phyloP scores from a whole-genome alignment of 106 monocot species.

The Platanthera guangdongensis region DNA sequence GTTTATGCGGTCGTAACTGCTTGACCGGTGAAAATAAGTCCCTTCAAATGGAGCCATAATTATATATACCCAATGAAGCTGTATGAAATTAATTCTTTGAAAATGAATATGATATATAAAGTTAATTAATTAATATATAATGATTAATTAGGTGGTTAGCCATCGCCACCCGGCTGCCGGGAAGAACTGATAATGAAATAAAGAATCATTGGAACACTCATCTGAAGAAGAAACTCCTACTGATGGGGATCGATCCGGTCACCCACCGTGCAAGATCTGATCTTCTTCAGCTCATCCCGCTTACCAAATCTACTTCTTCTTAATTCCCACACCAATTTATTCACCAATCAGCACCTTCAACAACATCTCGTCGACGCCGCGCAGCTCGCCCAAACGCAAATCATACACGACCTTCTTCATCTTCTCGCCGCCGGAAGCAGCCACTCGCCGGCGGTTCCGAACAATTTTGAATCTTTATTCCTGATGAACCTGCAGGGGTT shows the following conservation, averaged over 20 bases:
- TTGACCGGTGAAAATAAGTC: too few relatives aligned
- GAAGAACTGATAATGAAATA: conserved; percentile 8
- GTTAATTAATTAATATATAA: too few relatives aligned
- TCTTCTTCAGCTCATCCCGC: conserved; percentile 4
- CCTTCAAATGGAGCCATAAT: too few relatives aligned
- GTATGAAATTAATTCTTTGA: too few relatives aligned
- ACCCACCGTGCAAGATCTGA: neutral
- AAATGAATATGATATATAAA: too few relatives aligned
- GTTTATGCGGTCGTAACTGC: too few relatives aligned
- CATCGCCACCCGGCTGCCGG: neutral
- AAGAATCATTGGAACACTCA: too few relatives aligned
- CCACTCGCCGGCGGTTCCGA: too few relatives aligned
- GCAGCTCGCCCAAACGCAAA: neutral
- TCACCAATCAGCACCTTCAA: neutral
- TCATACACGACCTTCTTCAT: neutral
- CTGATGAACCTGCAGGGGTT: neutral
- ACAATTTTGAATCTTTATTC: neutral
- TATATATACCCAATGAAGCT: too few relatives aligned
- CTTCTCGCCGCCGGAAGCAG: neutral
- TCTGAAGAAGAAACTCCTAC: too few relatives aligned
- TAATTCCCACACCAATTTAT: neutral
- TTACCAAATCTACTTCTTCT: conserved; percentile 1
- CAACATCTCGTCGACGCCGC: neutral
- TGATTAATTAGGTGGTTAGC: neutral
- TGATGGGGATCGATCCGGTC: conserved; percentile 5